A percentile compares a stretch with the other conserved stretches of the same genome.
These are phyloP conservation scores for Ceratobasidium sp. DNA, from an alignment of 1,284 basidiomycete species.

Conservation along the genomic window DNA sequence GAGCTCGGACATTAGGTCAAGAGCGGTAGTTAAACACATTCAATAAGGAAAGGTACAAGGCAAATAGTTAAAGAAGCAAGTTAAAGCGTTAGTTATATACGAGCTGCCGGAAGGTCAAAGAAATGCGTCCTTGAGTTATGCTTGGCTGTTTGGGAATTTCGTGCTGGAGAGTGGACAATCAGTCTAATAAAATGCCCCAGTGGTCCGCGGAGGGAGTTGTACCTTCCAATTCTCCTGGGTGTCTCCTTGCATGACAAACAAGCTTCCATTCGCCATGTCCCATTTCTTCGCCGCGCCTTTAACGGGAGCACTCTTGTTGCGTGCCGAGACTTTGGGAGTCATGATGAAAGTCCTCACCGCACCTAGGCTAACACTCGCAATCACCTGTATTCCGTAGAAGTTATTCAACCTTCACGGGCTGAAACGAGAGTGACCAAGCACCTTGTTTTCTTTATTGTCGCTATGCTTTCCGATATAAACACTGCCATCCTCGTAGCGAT, in stretches of 20 bases:
- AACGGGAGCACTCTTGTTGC: conserved; percentile 50
- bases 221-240: conserved; percentile 67
- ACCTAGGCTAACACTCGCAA: conserved; percentile 65
- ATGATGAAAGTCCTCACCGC: conserved; percentile 65
- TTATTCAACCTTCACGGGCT: conserved; percentile 46
- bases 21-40: background rate
- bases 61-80: background rate
- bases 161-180: conserved; percentile 54
- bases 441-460: conserved; percentile 59
- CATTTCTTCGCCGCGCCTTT: conserved; percentile 53
- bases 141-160: conserved; percentile 62
- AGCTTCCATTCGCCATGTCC: conserved; percentile 61
- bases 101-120: conserved; percentile 61
- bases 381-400: conserved; percentile 58
- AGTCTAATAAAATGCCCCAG: conserved; percentile 19
- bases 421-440: conserved; percentile 36
- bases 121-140: conserved; percentile 59
- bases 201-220: background rate
- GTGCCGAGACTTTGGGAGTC: conserved; percentile 56
- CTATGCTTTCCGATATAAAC: conserved; percentile 63
- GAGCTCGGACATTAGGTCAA: background rate
- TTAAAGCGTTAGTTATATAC: conserved; percentile 14
- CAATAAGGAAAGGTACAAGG: background rate
- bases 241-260: conserved; percentile 66
- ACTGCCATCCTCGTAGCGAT: conserved; percentile 63